A percentile compares a stretch with the other conserved stretches of the same genome.
Evolutionary conservation across 805 yeast species (phyloP).

Genomic region (Candida xiaguanensis): DNA sequence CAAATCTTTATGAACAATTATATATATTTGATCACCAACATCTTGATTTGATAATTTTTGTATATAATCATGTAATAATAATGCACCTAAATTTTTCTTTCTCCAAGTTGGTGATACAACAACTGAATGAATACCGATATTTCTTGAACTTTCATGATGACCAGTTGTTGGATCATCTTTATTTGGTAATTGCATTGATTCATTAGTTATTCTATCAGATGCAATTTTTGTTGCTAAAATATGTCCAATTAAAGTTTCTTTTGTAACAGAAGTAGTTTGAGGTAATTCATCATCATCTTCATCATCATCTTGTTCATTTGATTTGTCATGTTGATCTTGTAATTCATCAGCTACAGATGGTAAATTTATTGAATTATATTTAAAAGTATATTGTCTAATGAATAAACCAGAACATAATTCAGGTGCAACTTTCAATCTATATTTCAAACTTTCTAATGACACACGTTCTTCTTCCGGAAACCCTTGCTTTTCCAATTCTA

Average conservation of each 20-base stretch:
- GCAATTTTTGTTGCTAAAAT: conserved; percentile 71
- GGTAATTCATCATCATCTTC: conserved; percentile 40
- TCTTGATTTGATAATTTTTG: conserved; percentile 87
- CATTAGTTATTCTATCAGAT: conserved; percentile 48
- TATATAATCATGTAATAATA: conserved; percentile 81
- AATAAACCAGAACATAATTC: conserved; percentile 89
- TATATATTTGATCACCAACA: conserved; percentile 71
- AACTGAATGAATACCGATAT: conserved; percentile 79
- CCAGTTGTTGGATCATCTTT: conserved; percentile 42
- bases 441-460: conserved; percentile 54
- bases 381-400: conserved; percentile 58
- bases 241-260: conserved; percentile 75
- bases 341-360: conserved; percentile 37
- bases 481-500: conserved; percentile 60
- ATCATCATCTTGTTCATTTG: conserved; percentile 27
- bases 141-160: conserved; percentile 70
- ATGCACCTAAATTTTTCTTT: conserved; percentile 77
- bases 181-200: conserved; percentile 65
- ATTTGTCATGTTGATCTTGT: conserved; percentile 22
- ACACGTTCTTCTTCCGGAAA: conserved; percentile 73
- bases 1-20: conserved; percentile 68
- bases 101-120: conserved; percentile 76
- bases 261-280: conserved; percentile 44
- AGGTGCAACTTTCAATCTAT: conserved; percentile 78
- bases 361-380: conserved; percentile 39